A percentile compares a stretch with the other conserved stretches of the same genome.
These are phyloP conservation scores for Barnettozyma wickerhamii DNA, from an alignment of 805 yeast genomes.

Conservation along the genomic window DNA sequence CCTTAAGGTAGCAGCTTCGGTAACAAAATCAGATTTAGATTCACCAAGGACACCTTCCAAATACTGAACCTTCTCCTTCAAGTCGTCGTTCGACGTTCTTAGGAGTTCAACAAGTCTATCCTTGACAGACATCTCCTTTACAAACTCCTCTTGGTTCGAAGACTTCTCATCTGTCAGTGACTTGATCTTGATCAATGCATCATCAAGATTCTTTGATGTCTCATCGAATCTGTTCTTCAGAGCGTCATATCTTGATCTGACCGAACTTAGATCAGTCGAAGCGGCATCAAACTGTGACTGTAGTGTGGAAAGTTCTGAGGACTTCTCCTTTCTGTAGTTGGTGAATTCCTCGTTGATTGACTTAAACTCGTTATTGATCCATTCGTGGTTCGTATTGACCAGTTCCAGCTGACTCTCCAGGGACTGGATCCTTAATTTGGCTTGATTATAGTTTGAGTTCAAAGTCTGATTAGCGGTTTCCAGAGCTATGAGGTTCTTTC, in stretches of 20 bases:
- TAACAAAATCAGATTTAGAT: conserved; percentile 19
- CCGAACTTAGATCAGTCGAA: conserved; percentile 28
- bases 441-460: conserved; percentile 26
- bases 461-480: conserved; percentile 32
- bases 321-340: conserved; percentile 24
- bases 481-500: conserved; percentile 37
- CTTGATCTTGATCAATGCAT: conserved; percentile 41
- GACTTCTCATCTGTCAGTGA: conserved; percentile 41
- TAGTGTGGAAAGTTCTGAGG: conserved; percentile 22
- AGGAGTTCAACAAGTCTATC: conserved; percentile 56
- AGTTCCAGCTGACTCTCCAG: conserved; percentile 39
- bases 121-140: conserved; percentile 56
- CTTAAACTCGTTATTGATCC: conserved; percentile 37
- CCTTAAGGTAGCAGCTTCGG: conserved; percentile 61
- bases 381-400: conserved; percentile 35
- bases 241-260: conserved; percentile 25
- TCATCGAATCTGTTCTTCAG: conserved; percentile 34
- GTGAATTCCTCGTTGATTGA: conserved; percentile 29
- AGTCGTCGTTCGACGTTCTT: conserved; percentile 48
- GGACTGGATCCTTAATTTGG: conserved; percentile 32
- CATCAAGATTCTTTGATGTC: conserved; percentile 36
- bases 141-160: conserved; percentile 43
- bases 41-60: conserved; percentile 39
- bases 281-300: conserved; percentile 27
- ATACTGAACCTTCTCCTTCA: conserved; percentile 46